These are phyloP conservation scores for Pseudoscleropodium purum DNA, from an alignment of 225 moss, liverwort and hornwort species.

Conservation along the genomic window DNA sequence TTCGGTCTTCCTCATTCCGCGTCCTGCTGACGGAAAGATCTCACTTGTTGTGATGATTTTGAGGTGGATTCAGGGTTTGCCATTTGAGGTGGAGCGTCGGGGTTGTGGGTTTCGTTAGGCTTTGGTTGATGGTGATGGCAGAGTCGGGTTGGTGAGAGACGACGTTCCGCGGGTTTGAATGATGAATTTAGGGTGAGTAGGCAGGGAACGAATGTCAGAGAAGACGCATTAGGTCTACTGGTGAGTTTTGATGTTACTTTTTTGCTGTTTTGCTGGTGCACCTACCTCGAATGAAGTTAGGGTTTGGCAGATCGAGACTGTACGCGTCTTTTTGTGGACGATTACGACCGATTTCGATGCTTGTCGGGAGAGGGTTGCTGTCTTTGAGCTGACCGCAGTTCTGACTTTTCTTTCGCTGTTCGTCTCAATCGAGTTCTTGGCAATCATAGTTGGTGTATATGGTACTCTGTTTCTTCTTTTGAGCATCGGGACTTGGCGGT, in stretches of 20 bases:
- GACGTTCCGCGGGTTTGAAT: not conserved
- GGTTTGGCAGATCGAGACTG: not conserved
- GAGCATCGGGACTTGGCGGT: not conserved
- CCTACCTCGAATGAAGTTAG: conserved; percentile 1
- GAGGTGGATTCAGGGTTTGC: not conserved
- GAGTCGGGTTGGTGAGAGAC: not conserved
- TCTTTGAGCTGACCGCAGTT: not conserved
- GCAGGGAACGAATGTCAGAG: not conserved
- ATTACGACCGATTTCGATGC: not conserved
- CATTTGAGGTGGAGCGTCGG: not conserved
- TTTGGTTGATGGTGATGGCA: not conserved
- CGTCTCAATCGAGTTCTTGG: not conserved
- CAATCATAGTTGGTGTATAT: not conserved
- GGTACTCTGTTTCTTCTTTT: not conserved
- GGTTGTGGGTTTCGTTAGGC: not conserved
- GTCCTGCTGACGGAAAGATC: not conserved
- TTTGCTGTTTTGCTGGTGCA: not conserved
- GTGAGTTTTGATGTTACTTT: not conserved
- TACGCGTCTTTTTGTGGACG: not conserved
- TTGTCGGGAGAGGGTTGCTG: not conserved
- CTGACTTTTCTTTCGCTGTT: not conserved
- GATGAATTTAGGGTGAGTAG: not conserved
- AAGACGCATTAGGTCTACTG: not conserved
- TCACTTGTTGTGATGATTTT: not conserved
- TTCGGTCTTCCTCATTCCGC: not conserved